Evolutionary conservation across 2,329 filamentous ascomycete genomes (phyloP), one percentile per base, ranked within the genome.

Genomic region (Aspergillus udagawae): DNA sequence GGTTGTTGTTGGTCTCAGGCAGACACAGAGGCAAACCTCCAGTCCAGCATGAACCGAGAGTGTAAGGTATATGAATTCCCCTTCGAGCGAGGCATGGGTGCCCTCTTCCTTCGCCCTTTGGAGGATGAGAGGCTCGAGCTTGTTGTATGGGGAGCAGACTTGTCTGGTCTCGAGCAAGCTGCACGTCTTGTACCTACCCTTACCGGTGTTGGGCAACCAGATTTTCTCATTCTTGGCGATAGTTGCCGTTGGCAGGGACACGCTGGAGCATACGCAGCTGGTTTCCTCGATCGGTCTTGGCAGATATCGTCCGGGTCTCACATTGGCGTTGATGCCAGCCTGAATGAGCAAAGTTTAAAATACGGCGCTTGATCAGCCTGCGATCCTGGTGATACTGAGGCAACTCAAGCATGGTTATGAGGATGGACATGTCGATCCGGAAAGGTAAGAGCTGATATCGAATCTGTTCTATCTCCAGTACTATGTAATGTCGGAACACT

Each of bases 201-300:
- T 52, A 82, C 83, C 20, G 83, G 83, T 8, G 79, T 78, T 51
- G 82, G 83, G 0, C 81, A 83, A 62, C 83, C 83, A 12, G 82
- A 86, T 62, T 85, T 84, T 62, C 72, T 85, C 4, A 67, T 86
- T 2, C 62, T 82, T 28, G 74, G 78, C 47, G 64, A 71, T 53
- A 73, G 68, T 25, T 79, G 79, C 65, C 72, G 75, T 56, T 82
- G 78, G 79, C 78, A 77, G 60, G 83, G 82, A 1, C 69, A 79
- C 48, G 80, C 77, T 47, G 82, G 82, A 4, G 74, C 77, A 4
- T 66, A 82, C 55, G 81, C 81, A 2, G 74, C 84, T 70, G 83
- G 83, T 0, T 84, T 82, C 67, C 80, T 85, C 60, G 80, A 84
- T 63, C 72, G 73, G 57, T 60, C 68, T n/a, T 86, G 83, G 83